Conservation (phyloP, 768 basidiomycete species). For the Amanita rubescens region DNA sequence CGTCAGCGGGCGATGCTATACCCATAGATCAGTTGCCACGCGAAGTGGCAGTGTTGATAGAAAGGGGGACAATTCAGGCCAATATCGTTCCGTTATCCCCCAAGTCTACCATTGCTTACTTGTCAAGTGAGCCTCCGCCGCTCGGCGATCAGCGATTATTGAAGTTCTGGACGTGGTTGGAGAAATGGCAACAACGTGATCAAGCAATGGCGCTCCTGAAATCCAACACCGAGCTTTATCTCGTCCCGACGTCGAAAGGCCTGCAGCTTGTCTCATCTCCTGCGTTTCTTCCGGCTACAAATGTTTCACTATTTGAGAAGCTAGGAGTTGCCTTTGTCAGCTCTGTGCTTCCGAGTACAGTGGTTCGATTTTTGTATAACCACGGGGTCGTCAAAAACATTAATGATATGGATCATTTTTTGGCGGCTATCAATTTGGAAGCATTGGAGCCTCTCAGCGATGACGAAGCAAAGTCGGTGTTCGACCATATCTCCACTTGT, state of each 20-base stretch:
- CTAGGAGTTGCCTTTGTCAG: constrained; percentile 30
- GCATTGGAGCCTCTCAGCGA: not conserved
- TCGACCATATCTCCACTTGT: not conserved
- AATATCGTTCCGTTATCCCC: constrained; percentile 25
- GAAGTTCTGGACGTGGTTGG: constrained; percentile 38
- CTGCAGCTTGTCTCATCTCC: constrained; percentile 17
- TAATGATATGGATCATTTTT: not conserved
- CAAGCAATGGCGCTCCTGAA: not conserved
- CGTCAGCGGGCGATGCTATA: constrained; percentile 17
- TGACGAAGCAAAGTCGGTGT: not conserved
- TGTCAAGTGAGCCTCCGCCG: constrained; percentile 11
- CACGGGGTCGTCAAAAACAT: constrained; percentile 14
- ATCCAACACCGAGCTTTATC: constrained; percentile 8
- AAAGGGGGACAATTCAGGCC: constrained; percentile 16
- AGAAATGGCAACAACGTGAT: constrained; percentile 14
- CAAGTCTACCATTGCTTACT: constrained; percentile 17
- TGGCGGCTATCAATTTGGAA: not conserved
- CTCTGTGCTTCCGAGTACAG: constrained; percentile 13
- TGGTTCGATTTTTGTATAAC: constrained; percentile 14
- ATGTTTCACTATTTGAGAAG: constrained; percentile 17
- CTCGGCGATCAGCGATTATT: constrained; percentile 26
- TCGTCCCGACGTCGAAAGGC: constrained; percentile 28
- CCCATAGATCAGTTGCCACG: constrained; percentile 20
- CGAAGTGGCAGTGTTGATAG: constrained; percentile 16
- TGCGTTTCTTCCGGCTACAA: constrained; percentile 22